Conservation (phyloP, 768 basidiomycete species). For the Hygrophoropsis aurantiaca region DNA sequence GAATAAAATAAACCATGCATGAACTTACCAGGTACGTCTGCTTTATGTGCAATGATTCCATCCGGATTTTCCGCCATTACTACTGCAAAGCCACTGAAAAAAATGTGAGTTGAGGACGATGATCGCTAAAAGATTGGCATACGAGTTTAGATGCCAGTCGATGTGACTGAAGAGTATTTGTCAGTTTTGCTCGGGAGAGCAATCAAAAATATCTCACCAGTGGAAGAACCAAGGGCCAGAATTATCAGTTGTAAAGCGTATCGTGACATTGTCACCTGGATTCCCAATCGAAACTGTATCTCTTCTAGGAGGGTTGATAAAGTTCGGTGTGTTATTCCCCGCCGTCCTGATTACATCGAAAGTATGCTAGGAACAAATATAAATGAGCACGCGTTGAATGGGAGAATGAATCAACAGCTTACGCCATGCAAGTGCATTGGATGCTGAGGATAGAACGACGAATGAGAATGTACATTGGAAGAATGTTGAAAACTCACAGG, state of each 20-base stretch:
- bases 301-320: constrained; percentile 34
- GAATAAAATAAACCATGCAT: background rate
- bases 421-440: constrained; percentile 44
- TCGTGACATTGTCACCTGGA: constrained; percentile 42
- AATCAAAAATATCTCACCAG: constrained; percentile 21
- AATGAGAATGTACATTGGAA: background rate
- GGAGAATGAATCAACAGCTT: constrained; percentile 10
- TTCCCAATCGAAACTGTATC: constrained; percentile 35
- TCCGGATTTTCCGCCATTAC: constrained; percentile 27
- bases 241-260: constrained; percentile 67
- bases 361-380: constrained; percentile 26
- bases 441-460: constrained; percentile 21
- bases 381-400: background rate
- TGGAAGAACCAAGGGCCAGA: constrained; percentile 61
- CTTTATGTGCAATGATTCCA: constrained; percentile 15
- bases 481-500: constrained; percentile 19
- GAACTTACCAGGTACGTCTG: constrained; percentile 17
- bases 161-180: constrained; percentile 23
- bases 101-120: constrained; percentile 1
- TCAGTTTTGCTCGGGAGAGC: background rate
- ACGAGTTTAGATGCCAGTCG: constrained; percentile 29
- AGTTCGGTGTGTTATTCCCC: constrained; percentile 31
- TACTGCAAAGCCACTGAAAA: constrained; percentile 28
- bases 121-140: constrained; percentile 1
- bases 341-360: constrained; percentile 39